phyloP scores from a whole-genome alignment of 495 filamentous ascomycete species.

The Podospora australis region DNA sequence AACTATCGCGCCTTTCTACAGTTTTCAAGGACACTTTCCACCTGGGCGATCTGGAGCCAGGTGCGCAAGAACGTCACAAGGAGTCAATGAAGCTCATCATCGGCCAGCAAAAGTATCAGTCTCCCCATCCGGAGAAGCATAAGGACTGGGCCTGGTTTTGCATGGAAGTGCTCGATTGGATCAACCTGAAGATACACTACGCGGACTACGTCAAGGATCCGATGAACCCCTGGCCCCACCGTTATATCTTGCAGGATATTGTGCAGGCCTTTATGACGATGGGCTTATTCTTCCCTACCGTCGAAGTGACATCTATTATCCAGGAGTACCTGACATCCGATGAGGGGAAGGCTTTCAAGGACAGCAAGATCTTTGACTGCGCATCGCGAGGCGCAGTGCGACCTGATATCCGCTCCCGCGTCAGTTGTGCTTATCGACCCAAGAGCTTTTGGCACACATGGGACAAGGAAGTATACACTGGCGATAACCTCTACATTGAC shows the following conservation, averaged over 20 bases:
- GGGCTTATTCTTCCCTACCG: slow-evolving; percentile 35
- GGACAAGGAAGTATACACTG: slow-evolving; percentile 20
- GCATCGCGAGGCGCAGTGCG: slow-evolving; percentile 27
- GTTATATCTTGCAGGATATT: slow-evolving; percentile 36
- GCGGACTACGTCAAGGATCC: slow-evolving; percentile 16
- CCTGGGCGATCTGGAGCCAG: slow-evolving; percentile 36
- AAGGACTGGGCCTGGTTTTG: slow-evolving; percentile 27
- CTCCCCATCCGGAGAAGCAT: slow-evolving; percentile 4
- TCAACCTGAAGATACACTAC: slow-evolving; percentile 27
- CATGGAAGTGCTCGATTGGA: slow-evolving; percentile 29
- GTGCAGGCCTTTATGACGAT: slow-evolving; percentile 34
- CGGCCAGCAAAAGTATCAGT: slow-evolving; percentile 24
- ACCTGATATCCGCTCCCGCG: slow-evolving; percentile 26
- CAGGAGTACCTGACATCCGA: slow-evolving; percentile 27
- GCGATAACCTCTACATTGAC: slow-evolving; percentile 16
- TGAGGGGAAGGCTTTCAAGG: slow-evolving; percentile 25
- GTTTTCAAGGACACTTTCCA: slow-evolving; percentile 41
- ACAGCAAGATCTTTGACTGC: slow-evolving; percentile 33
- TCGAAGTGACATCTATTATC: slow-evolving; percentile 20
- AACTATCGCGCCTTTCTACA: slow-evolving; percentile 1
- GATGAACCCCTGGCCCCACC: slow-evolving; percentile 27
- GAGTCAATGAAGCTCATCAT: slow-evolving; percentile 30
- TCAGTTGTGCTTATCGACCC: slow-evolving; percentile 28
- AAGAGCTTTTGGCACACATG: slow-evolving; percentile 35
- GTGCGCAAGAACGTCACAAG: slow-evolving; percentile 27